Evolutionary conservation across 805 yeast species (phyloP).

Genomic region (Candida glaebosa): DNA sequence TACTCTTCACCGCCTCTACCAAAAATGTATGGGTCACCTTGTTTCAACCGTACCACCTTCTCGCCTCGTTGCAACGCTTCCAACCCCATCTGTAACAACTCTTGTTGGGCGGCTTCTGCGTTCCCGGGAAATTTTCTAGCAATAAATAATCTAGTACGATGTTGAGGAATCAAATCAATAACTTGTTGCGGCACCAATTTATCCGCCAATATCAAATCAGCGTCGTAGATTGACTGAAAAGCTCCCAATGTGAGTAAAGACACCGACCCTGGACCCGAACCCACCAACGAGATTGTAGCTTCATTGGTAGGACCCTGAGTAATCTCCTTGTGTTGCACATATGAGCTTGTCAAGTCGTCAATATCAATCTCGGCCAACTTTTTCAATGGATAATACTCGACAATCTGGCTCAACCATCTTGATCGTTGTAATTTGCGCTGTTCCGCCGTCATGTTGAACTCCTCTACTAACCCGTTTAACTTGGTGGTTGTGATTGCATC

Average conservation of each 20-base stretch:
- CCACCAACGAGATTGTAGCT: slow-evolving; percentile 79
- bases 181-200: slow-evolving; percentile 90
- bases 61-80: slow-evolving; percentile 60
- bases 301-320: not conserved
- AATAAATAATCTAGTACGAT: slow-evolving; percentile 67
- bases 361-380: slow-evolving; percentile 59
- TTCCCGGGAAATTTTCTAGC: slow-evolving; percentile 96
- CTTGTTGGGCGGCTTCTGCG: slow-evolving; percentile 90
- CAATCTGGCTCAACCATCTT: slow-evolving; percentile 85
- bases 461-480: slow-evolving; percentile 61
- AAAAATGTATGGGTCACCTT: slow-evolving; percentile 95
- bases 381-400: slow-evolving; percentile 81
- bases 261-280: slow-evolving; percentile 91
- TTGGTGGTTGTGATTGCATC: slow-evolving; percentile 60
- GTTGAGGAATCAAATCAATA: slow-evolving; percentile 72
- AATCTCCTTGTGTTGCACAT: slow-evolving; percentile 15
- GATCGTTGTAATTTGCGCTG: slow-evolving; percentile 57
- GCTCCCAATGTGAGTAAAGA: slow-evolving; percentile 85
- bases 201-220: slow-evolving; percentile 85
- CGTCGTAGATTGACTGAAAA: slow-evolving; percentile 68
- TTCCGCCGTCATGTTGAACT: slow-evolving; percentile 51
- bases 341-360: slow-evolving; percentile 50
- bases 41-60: slow-evolving; percentile 84
- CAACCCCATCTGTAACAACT: slow-evolving; percentile 70
- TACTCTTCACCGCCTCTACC: slow-evolving; percentile 97